phyloP scores from a whole-genome alignment of 768 basidiomycete genomes.

The Leccinellum luteum region DNA sequence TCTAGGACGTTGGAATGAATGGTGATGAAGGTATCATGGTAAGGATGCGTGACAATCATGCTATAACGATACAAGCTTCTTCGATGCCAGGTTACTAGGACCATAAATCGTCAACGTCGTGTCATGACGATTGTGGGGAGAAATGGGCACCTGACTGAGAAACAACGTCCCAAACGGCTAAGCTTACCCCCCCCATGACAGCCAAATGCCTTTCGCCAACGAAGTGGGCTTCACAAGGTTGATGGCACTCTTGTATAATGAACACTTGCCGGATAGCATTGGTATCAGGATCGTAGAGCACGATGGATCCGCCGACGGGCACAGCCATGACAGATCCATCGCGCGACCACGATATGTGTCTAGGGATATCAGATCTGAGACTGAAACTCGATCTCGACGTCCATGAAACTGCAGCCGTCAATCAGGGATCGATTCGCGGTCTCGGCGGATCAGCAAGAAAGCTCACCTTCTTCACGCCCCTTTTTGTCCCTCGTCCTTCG shows the following conservation, averaged over 20 bases:
- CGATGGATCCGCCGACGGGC: constrained; percentile 61
- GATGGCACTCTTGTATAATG: constrained; percentile 51
- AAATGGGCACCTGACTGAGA: constrained; percentile 49
- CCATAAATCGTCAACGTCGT: not conserved
- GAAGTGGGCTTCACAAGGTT: constrained; percentile 52
- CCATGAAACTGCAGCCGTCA: constrained; percentile 53
- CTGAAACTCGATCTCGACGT: constrained; percentile 67
- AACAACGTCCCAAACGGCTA: constrained; percentile 75
- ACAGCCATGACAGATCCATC: constrained; percentile 87
- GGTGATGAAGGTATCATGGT: constrained; percentile 57
- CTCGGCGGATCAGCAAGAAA: not conserved
- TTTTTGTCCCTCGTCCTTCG: constrained; percentile 45
- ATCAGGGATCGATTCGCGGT: not conserved
- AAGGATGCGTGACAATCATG: constrained; percentile 53
- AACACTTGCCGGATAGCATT: constrained; percentile 60
- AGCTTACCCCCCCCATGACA: constrained; percentile 43
- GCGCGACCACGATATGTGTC: constrained; percentile 70
- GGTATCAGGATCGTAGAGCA: constrained; percentile 70
- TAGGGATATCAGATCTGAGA: constrained; percentile 68
- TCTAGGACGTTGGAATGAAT: constrained; percentile 40
- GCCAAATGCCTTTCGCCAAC: constrained; percentile 67
- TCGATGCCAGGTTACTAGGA: constrained; percentile 60
- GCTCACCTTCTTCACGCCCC: constrained; percentile 52
- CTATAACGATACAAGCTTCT: constrained; percentile 37
- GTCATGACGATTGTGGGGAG: not conserved